These are phyloP conservation scores for Boletus sp. DNA, from an alignment of 1,284 basidiomycete genomes.

Conservation along the genomic window DNA sequence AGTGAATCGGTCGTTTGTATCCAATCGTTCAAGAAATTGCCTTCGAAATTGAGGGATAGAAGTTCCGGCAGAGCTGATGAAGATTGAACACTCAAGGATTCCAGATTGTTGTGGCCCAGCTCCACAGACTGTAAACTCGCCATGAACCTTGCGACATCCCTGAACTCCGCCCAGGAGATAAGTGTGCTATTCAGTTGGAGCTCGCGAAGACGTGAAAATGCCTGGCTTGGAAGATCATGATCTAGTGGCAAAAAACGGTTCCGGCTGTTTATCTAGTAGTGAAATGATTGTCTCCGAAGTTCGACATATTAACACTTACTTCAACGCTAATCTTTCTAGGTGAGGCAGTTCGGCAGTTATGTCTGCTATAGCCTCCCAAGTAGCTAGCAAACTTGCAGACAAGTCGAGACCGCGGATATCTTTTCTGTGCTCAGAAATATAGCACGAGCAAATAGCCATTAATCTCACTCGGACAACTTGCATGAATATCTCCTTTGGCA, in stretches of 20 bases:
- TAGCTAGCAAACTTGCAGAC: slow-evolving; percentile 71
- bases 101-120: slow-evolving; percentile 72
- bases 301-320: slow-evolving; percentile 48
- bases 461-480: slow-evolving; percentile 67
- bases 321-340: slow-evolving; percentile 70
- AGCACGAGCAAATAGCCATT: slow-evolving; percentile 1
- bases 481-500: slow-evolving; percentile 49
- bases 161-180: slow-evolving; percentile 68
- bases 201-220: slow-evolving; percentile 59
- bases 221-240: slow-evolving; percentile 31
- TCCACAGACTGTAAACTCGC: slow-evolving; percentile 63
- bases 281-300: slow-evolving; percentile 12
- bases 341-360: slow-evolving; percentile 63
- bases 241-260: slow-evolving; percentile 50
- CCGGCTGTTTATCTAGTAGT: slow-evolving; percentile 44
- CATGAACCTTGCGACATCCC: slow-evolving; percentile 50
- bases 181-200: slow-evolving; percentile 76
- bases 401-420: slow-evolving; percentile 80
- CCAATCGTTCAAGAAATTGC: slow-evolving; percentile 68
- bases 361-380: slow-evolving; percentile 66
- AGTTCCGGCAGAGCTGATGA: slow-evolving; percentile 35
- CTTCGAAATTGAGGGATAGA: slow-evolving; percentile 69
- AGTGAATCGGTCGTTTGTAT: slow-evolving; percentile 46
- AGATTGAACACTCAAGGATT: slow-evolving; percentile 32
- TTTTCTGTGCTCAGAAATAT: slow-evolving; percentile 34